Evolutionary conservation across 306 rosid genomes (phyloP).

Genomic region (Cotoneaster glaucophyllus): DNA sequence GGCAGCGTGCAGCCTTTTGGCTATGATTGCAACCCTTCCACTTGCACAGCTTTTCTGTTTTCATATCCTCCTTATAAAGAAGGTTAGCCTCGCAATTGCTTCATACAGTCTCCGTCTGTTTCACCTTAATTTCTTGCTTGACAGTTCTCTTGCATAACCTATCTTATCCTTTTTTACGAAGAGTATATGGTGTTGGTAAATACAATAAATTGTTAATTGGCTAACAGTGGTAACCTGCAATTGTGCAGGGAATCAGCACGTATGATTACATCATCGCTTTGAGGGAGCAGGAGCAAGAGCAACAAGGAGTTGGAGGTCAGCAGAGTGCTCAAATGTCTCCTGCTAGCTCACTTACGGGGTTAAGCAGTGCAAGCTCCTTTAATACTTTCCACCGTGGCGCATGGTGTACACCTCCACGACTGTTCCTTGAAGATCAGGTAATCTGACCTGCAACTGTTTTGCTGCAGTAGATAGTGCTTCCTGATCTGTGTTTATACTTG

Average conservation of each 20-base stretch:
- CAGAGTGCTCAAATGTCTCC: conserved; percentile 98
- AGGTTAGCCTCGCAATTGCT: conserved; percentile 36
- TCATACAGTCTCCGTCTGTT: neutral
- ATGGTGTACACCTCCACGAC: conserved; percentile 97
- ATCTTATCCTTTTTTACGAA: neutral
- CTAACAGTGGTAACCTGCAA: neutral
- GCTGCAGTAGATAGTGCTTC: neutral
- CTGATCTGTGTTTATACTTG: neutral
- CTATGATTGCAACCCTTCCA: conserved; percentile 90
- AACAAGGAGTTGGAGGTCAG: conserved; percentile 80
- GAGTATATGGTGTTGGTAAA: neutral
- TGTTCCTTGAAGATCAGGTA: conserved; percentile 97
- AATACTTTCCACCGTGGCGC: conserved; percentile 80
- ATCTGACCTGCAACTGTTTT: neutral
- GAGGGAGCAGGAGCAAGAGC: conserved; percentile 96
- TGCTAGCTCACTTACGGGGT: conserved; percentile 90
- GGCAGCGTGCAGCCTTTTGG: conserved; percentile 88
- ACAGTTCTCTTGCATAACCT: neutral
- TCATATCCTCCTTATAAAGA: conserved; percentile 90
- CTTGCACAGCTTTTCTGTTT: conserved; percentile 92
- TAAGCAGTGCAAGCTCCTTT: conserved; percentile 97
- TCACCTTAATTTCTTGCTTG: neutral
- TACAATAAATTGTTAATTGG: neutral
- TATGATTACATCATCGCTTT: conserved; percentile 95
- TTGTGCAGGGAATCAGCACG: conserved; percentile 80